Evolutionary conservation across 345 rosid genomes (phyloP).

Genomic region (Populus nigra): DNA sequence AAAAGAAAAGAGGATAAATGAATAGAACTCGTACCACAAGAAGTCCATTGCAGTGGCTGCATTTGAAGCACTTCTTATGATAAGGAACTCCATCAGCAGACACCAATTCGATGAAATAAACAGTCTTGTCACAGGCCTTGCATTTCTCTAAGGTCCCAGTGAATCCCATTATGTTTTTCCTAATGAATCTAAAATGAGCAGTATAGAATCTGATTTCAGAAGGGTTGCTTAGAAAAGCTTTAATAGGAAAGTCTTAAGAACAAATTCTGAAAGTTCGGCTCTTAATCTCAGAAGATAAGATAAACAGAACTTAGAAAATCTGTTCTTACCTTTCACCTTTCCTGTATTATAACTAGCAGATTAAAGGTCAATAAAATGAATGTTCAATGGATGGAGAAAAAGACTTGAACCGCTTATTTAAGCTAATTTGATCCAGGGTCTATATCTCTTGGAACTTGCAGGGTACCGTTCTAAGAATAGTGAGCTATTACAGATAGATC

Average conservation of each 20-base stretch:
- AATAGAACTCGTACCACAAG: constrained; percentile 46
- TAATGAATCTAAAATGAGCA: neutral
- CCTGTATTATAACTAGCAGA: neutral
- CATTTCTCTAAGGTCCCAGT: constrained; percentile 71
- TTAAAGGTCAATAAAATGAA: constrained; percentile 5
- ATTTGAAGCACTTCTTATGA: constrained; percentile 88
- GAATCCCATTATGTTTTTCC: constrained; percentile 37
- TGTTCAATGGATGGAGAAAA: constrained; percentile 6
- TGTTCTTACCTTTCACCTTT: neutral
- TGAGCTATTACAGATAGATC: neutral
- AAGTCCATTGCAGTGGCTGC: constrained; percentile 77
- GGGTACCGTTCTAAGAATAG: neutral
- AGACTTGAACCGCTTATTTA: neutral
- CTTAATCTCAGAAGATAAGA: constrained; percentile 11
- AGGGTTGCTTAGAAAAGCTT: neutral
- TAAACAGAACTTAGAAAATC: constrained; percentile 4
- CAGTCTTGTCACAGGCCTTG: constrained; percentile 79
- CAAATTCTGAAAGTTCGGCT: neutral
- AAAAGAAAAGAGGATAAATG: neutral
- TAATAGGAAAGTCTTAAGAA: neutral
- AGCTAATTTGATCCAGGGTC: neutral
- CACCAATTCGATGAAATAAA: constrained; percentile 60
- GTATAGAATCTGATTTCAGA: neutral
- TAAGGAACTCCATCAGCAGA: constrained; percentile 73
- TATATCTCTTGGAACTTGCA: neutral